Base-by-base conservation (phyloP, 1,284 basidiomycete species). In the Puccinia coronata region DNA sequence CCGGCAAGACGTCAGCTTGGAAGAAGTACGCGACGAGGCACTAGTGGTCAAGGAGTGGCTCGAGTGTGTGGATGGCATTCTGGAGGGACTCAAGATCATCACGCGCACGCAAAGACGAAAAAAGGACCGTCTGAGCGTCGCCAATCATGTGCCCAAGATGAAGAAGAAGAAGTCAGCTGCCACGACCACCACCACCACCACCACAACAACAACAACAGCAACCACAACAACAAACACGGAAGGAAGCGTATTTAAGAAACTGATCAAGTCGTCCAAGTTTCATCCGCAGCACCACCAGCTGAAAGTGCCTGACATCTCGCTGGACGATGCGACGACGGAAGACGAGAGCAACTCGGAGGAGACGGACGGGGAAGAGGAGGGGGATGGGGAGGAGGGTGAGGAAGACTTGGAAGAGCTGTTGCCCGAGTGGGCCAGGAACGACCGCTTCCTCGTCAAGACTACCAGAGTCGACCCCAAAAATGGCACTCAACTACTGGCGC, bases 391-490 rank as follows among this genome's bases (percentile, higher is more conserved):
- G 11, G 83, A 80, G 28, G 90, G 90, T 28, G 78, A 55, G 31
- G 63, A 57, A 41, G 76, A 79, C n/a, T 71, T 59, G 12, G 92
- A 92, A 80, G 90, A 90, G 4, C 89, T 91, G 12, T 87, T 93
- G 3, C 92, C 93, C 0, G 88, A 88, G 2, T 94, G 93, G 93
- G 92, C 93, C 14, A 89, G 89, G 83, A 88, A 90, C 23, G 86
- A 86, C 16, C 84, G 87, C 9, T 92, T 91, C 84, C 4, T 31
- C 1, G 39, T 77, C 28, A 77, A 77, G 36, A 57, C 57, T 51
- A 25, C 36, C 36, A 36, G 25, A 65, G 6, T 36, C 23, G 73
- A 75, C 18, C n/a, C n/a, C n/a, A 31, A 57, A 1, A n/a, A 61
- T 41, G 53, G 41, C 28, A 59, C 23, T 43, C 47, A 23, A 31